Evolutionary conservation across 1,284 basidiomycete genomes (phyloP), one percentile per base, ranked within the genome.

Genomic region (Vanrija sp.): DNA sequence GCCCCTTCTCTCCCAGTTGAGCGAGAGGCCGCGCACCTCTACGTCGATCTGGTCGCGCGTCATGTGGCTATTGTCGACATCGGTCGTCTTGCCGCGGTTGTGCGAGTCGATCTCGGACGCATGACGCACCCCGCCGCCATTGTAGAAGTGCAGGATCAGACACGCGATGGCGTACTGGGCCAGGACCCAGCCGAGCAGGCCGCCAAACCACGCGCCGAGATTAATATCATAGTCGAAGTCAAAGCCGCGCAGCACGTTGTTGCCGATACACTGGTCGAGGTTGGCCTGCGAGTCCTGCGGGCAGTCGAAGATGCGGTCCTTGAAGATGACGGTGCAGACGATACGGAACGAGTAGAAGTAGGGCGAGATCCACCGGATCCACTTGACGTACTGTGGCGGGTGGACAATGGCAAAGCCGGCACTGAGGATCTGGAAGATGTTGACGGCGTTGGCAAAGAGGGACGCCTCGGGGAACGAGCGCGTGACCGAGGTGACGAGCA

Each of bases 111-210:
- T 68, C 58, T 72, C 68, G 2, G 64, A 63, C 6, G 77, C 78
- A 49, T 78, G 73, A 47, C 73, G 73, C 24, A 78, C 73, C 0
- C 78, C 78, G 36, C 78, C 78, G 9, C 75, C 73, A 10, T 72
- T 63, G 39, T 67, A 75, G 6, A 68, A 51, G 52, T 70, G 41
- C 1, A 80, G 65, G 5, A 75, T 48, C 12, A 78, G 23, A 22
- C 69, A 72, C 0, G 76, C 71, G 15, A 78, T 48, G 0, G 66
- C 53, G 45, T 76, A 69, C 39, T 67, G 59, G 18, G 63, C 71
- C 25, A 75, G 9, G 22, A 69, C 65, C 44, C 78, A 69, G 6
- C 70, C 77, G 16, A 78, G 57, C 0, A 79, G 56, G 3, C 77
- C 75, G 14, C 69, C 75, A 44, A 73, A 78, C 60, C 72, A 78